Evolutionary conservation across 2,329 filamentous ascomycete species (phyloP).

Genomic region (Fusarium newnesense): DNA sequence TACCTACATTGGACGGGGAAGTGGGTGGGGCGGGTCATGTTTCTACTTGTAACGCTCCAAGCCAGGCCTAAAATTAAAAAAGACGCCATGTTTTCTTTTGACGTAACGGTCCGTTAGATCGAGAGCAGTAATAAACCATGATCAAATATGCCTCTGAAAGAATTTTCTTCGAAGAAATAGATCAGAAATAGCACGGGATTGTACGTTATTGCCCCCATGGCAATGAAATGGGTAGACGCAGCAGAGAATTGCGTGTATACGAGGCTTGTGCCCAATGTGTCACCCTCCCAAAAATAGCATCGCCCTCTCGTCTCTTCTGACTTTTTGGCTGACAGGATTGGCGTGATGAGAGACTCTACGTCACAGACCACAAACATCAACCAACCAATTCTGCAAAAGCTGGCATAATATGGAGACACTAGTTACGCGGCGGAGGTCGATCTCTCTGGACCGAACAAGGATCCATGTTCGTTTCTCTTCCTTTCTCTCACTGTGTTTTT

Average conservation of each 20-base stretch:
- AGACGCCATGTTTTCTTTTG: neutral
- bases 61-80: neutral
- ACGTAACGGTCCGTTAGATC: slow-evolving; percentile 2
- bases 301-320: neutral
- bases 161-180: neutral
- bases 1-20: slow-evolving; percentile 20
- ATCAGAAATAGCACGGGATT: neutral
- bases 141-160: neutral
- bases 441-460: slow-evolving; percentile 21
- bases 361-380: slow-evolving; percentile 12
- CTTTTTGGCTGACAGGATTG: slow-evolving; percentile 1
- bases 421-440: slow-evolving; percentile 27
- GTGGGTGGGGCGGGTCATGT: neutral
- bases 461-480: slow-evolving; percentile 9
- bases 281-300: slow-evolving; percentile 31
- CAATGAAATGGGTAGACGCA: slow-evolving; percentile 10
- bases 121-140: neutral
- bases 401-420: slow-evolving; percentile 23
- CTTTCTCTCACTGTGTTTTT: slow-evolving; percentile 3
- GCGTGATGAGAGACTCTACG: slow-evolving; percentile 13
- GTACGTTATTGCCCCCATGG: neutral
- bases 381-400: slow-evolving; percentile 12
- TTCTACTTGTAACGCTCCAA: slow-evolving; percentile 16
- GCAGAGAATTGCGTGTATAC: slow-evolving; percentile 22
- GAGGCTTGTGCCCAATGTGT: slow-evolving; percentile 15